Evolutionary conservation across 2,329 filamentous ascomycete species (phyloP), one percentile per base, ranked within the genome.

Genomic region (Pestalotiopsis sp.): DNA sequence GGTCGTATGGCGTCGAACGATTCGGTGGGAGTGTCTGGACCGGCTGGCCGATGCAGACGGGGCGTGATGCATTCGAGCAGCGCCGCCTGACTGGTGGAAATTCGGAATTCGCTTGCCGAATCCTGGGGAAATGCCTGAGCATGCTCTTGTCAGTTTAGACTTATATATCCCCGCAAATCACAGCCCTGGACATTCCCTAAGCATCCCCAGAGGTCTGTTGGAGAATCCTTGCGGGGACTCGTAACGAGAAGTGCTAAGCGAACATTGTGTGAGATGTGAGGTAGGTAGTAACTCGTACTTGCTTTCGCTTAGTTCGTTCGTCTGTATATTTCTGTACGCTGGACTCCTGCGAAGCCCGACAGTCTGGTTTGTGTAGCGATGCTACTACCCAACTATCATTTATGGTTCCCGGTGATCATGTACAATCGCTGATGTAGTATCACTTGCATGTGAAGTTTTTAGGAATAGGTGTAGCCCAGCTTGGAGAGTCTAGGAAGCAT

Each of bases 151-250:
- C 36, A 52, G n/a, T 36, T 36, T 9, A 36, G 31, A 36, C 31
- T 36, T 14, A 17, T 62, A 27, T 39, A 62, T 62, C 59, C 59
- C 59, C 59, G 59, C 59, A 62, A 62, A 62, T 62, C 59, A 62
- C 59, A 52, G 45, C 45, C 45, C 45, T 52, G 45, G 45, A 52
- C 6, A 9, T n/a, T n/a, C 45, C 45, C 45, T n/a, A 62, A 36
- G 31, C 59, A 27, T 14, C 27, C 58, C 58, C 58, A 17, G 14
- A 36, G 25, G 4, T 14, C 5, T 12, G 27, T 62, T 62, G 59
- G 59, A 62, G 59, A 62, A 62, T 62, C 59, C 59, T 39, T 62
- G 59, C 59, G 4, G 25, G 14, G 13, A 31, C 59, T 36, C n/a
- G 31, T 36, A 39, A 36, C 45, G 45, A 52, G 45, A 52, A n/a